Conservation (phyloP, 306 rosid species). For the Prunus salicina region DNA sequence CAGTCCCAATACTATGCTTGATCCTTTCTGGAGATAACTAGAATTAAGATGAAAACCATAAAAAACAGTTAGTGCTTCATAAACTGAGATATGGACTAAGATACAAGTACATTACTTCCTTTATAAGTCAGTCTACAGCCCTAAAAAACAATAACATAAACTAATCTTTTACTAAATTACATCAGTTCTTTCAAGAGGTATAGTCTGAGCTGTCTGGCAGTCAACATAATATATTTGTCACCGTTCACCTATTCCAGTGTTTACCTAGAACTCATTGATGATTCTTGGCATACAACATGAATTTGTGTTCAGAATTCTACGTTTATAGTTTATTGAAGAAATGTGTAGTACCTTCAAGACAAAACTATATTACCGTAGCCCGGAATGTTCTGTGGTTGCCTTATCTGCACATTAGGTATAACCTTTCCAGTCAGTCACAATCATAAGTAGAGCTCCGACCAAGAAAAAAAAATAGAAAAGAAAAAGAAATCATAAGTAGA, state of each 20-base stretch:
- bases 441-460: background rate
- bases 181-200: background rate
- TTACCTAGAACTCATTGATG: background rate
- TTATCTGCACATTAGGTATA: slow-evolving; percentile 2
- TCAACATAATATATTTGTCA: background rate
- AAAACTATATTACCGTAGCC: background rate
- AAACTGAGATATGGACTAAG: background rate
- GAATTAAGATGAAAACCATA: background rate
- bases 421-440: background rate
- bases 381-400: background rate
- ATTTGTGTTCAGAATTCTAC: background rate
- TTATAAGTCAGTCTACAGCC: background rate
- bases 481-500: no score
- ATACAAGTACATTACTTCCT: background rate
- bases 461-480: no score
- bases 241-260: background rate
- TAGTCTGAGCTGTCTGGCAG: background rate
- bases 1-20: background rate
- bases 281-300: background rate
- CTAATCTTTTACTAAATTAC: background rate
- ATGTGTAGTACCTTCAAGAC: slow-evolving; percentile 1
- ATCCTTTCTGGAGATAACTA: background rate
- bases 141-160: background rate
- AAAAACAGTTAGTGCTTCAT: background rate
- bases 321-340: background rate